Conservation (phyloP, 1,284 basidiomycete species). For the Tilletia indica region DNA sequence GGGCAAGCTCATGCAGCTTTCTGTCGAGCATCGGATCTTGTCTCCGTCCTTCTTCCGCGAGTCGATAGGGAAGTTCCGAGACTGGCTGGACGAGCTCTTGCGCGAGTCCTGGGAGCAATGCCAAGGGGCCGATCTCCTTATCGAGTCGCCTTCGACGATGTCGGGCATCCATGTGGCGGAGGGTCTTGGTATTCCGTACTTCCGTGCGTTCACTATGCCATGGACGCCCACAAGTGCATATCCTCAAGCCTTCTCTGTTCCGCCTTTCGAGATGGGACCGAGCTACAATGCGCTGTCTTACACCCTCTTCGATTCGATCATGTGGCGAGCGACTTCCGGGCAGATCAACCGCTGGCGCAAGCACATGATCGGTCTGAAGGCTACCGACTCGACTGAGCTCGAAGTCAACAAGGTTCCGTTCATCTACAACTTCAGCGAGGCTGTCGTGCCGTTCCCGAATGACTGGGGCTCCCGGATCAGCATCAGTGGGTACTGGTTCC, state of each 20-base stretch:
- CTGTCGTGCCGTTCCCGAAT: constrained; percentile 43
- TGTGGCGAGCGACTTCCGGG: constrained; percentile 46
- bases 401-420: constrained; percentile 39
- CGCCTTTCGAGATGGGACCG: constrained; percentile 35
- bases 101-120: constrained; percentile 39
- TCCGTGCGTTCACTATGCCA: constrained; percentile 52
- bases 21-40: constrained; percentile 40
- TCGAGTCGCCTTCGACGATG: constrained; percentile 49
- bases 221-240: constrained; percentile 47
- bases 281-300: constrained; percentile 45
- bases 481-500: constrained; percentile 50
- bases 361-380: constrained; percentile 37
- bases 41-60: constrained; percentile 41
- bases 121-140: constrained; percentile 47
- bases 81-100: constrained; percentile 49
- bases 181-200: constrained; percentile 45
- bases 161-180: constrained; percentile 51
- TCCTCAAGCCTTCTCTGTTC: constrained; percentile 50
- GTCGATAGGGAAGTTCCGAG: constrained; percentile 42
- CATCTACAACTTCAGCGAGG: constrained; percentile 52
- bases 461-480: constrained; percentile 47
- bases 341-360: constrained; percentile 51
- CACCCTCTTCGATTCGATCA: constrained; percentile 42
- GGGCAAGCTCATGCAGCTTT: constrained; percentile 45
- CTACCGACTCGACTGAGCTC: constrained; percentile 37